phyloP scores from a whole-genome alignment of 2,329 filamentous ascomycete species.

The Nigrospora sphaerica region DNA sequence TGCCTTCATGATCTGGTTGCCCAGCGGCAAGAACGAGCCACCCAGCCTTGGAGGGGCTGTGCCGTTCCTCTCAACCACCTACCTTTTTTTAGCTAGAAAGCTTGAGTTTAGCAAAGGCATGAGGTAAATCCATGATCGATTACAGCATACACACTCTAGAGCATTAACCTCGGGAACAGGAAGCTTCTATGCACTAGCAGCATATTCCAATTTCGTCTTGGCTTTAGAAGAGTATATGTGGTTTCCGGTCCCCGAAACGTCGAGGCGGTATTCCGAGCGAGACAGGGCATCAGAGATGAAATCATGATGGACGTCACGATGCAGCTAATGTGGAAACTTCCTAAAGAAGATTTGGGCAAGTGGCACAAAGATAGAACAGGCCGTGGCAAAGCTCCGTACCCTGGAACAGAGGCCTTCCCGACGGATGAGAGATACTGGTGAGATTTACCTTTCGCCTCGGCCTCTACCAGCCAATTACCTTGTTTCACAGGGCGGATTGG shows the following conservation, averaged over 20 bases:
- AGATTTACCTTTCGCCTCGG: not conserved
- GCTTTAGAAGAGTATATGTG: constrained; percentile 4
- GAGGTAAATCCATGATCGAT: too few relatives aligned
- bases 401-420: constrained; percentile 9
- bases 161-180: not conserved
- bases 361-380: constrained; percentile 10
- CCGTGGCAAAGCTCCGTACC: constrained; percentile 5
- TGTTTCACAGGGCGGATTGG: too few relatives aligned
- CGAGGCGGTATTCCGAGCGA: constrained; percentile 6
- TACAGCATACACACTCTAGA: too few relatives aligned
- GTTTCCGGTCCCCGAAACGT: constrained; percentile 9
- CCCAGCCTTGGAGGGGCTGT: too few relatives aligned
- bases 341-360: constrained; percentile 6
- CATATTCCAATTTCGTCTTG: constrained; percentile 8
- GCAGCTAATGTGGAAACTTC: constrained; percentile 7
- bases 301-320: constrained; percentile 5
- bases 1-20: too few relatives aligned
- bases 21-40: too few relatives aligned
- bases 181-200: not conserved
- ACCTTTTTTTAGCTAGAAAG: too few relatives aligned
- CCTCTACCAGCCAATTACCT: too few relatives aligned
- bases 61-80: too few relatives aligned
- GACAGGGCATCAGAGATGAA: constrained; percentile 2
- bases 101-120: too few relatives aligned
- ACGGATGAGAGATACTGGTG: constrained; percentile 14